These are phyloP conservation scores for Hapsidospora chrysogenum DNA, from an alignment of 495 filamentous ascomycete species.

Conservation along the genomic window DNA sequence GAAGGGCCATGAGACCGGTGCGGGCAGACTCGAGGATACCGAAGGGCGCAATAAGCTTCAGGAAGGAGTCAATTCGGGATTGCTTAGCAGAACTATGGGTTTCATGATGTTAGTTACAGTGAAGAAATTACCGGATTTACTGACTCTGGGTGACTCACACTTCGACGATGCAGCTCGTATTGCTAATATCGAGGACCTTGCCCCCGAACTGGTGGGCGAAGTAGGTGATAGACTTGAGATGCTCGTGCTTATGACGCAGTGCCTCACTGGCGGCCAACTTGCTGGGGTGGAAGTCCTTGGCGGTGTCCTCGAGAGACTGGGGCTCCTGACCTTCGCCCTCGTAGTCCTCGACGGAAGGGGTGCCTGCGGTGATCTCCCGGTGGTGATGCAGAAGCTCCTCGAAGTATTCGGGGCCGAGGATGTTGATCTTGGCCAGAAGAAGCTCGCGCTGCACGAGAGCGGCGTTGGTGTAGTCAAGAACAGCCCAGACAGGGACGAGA, in stretches of 20 bases:
- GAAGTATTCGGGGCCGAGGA: conserved; percentile 91
- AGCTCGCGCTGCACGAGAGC: conserved; percentile 94
- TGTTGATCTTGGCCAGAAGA: conserved; percentile 90
- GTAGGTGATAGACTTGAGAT: conserved; percentile 85
- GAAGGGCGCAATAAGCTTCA: conserved; percentile 91
- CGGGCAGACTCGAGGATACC: conserved; percentile 90
- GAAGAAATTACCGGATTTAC: too few species aligned
- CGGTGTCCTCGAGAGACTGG: conserved; percentile 18
- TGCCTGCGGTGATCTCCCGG: conserved; percentile 43
- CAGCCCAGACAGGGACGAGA: conserved; percentile 94
- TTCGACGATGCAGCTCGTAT: conserved; percentile 95
- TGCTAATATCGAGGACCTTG: conserved; percentile 94
- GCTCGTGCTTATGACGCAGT: conserved; percentile 88
- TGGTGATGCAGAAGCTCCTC: conserved; percentile 92
- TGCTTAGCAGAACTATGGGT: conserved; percentile 82
- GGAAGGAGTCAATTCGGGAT: conserved; percentile 83
- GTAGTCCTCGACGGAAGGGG: conserved; percentile 8
- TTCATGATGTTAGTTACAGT: too few species aligned
- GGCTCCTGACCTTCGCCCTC: conserved; percentile 16
- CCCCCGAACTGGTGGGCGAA: conserved; percentile 95
- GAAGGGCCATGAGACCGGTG: conserved; percentile 91
- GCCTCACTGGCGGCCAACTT: conserved; percentile 73
- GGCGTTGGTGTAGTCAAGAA: conserved; percentile 83
- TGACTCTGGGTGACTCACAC: conserved; percentile 61
- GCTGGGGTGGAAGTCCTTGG: conserved; percentile 72